Conservation (phyloP, 2,329 filamentous ascomycete genomes). For the Aspergillus terreus region DNA sequence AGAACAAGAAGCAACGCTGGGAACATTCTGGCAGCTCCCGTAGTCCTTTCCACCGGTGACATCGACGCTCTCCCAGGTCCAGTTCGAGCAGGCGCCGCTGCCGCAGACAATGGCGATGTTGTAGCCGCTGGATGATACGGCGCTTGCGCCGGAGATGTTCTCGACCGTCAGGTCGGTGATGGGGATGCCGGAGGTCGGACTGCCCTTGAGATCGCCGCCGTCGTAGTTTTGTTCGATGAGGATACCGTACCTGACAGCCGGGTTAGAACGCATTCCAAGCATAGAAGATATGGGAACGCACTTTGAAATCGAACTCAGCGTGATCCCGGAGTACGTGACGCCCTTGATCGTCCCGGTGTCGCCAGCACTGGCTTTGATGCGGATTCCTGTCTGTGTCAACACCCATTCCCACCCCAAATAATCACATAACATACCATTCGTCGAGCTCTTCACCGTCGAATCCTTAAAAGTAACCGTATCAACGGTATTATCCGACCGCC, state of each 20-base stretch:
- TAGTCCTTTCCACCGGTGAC: slow-evolving; percentile 52
- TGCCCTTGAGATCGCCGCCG: slow-evolving; percentile 40
- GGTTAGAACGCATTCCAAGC: neutral
- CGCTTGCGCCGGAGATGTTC: slow-evolving; percentile 28
- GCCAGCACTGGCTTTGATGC: slow-evolving; percentile 50
- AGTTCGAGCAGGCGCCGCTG: slow-evolving; percentile 43
- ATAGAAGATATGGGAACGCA: slow-evolving; percentile 19
- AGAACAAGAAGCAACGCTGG: slow-evolving; percentile 32
- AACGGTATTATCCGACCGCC: slow-evolving; percentile 51
- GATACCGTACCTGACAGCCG: slow-evolving; percentile 41
- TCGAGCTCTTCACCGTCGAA: slow-evolving; percentile 46
- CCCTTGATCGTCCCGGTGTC: slow-evolving; percentile 51
- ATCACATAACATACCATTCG: slow-evolving; percentile 18
- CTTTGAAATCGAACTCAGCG: slow-evolving; percentile 47
- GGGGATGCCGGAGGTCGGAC: slow-evolving; percentile 36
- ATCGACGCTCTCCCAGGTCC: slow-evolving; percentile 48
- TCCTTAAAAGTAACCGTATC: slow-evolving; percentile 49
- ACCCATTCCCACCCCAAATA: neutral
- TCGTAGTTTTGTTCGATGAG: slow-evolving; percentile 52
- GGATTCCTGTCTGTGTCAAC: slow-evolving; percentile 5
- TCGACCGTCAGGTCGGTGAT: slow-evolving; percentile 36
- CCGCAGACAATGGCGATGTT: slow-evolving; percentile 55
- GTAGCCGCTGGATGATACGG: slow-evolving; percentile 29
- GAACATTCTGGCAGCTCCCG: slow-evolving; percentile 40
- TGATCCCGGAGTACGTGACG: slow-evolving; percentile 53